Conservation (phyloP, 768 basidiomycete species). For the Suillus tomentosus region DNA sequence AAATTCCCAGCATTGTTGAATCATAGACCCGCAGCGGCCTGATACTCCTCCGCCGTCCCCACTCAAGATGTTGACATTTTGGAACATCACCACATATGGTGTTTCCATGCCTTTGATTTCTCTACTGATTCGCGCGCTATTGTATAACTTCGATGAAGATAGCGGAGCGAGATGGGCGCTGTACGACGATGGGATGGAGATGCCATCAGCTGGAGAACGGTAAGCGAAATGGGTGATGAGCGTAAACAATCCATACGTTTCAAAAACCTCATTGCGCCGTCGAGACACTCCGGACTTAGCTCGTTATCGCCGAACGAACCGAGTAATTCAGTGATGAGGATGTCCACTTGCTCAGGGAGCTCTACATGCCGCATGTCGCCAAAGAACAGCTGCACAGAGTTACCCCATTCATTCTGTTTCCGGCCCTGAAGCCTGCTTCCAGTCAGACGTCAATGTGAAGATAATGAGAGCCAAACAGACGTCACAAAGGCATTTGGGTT, state of each 20-base stretch:
- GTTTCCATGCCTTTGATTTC: slow-evolving; percentile 82
- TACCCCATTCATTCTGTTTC: slow-evolving; percentile 80
- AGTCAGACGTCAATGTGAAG: slow-evolving; percentile 16
- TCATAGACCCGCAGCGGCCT: slow-evolving; percentile 73
- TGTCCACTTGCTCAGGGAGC: slow-evolving; percentile 87
- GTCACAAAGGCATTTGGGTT: slow-evolving; percentile 96
- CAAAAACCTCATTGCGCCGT: slow-evolving; percentile 91
- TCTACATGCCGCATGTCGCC: slow-evolving; percentile 91
- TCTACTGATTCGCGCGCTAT: slow-evolving; percentile 70
- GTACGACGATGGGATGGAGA: slow-evolving; percentile 96
- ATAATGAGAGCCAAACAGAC: slow-evolving; percentile 49
- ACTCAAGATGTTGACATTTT: slow-evolving; percentile 87
- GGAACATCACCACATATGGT: slow-evolving; percentile 99
- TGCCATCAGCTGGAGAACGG: slow-evolving; percentile 68
- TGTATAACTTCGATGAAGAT: slow-evolving; percentile 90
- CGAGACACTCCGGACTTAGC: slow-evolving; percentile 95
- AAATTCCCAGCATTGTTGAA: slow-evolving; percentile 98
- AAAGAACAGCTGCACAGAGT: slow-evolving; percentile 77
- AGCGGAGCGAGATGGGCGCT: slow-evolving; percentile 93
- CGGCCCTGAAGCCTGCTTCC: slow-evolving; percentile 76
- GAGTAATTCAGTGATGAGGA: slow-evolving; percentile 92
- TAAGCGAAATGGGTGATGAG: slow-evolving; percentile 17
- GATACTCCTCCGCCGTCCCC: slow-evolving; percentile 64
- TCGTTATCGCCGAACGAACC: slow-evolving; percentile 99
- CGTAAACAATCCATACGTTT: slow-evolving; percentile 58